Base-by-base conservation (phyloP, 257 asterid species). In the Solanum verrucosum region DNA sequence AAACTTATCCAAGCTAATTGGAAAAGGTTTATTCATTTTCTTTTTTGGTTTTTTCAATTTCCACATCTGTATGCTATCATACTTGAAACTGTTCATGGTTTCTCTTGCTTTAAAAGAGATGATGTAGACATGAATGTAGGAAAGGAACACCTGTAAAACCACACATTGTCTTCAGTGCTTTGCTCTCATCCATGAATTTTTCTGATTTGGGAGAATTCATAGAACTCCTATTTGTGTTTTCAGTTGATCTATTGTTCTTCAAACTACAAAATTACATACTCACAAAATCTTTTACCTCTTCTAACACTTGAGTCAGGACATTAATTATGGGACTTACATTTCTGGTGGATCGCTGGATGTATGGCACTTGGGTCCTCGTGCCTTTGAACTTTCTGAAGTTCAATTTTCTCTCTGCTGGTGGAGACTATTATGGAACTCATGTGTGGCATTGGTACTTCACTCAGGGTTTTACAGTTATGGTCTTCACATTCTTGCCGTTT, bases 381-480 rank as follows among this genome's bases (percentile, higher is more conserved):
- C 98, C 99, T 88, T 92, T 96, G 65, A 97, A 97, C 92, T 97
- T 97, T 93, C 91, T 97, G 35, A 93, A 93, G 91, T 97, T 97
- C 94, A 97, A 96, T 91, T 93, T 97, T 92, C 91, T 97, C 72
- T 94, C 99, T 49, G 94, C 99, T 59, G 99, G 99, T 33, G 99
- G 99, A 73, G 99, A 96, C 91, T 96, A 96, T 91, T 96, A 97
- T 87, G 99, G 99, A 88, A 97, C 99, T 95, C 99, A 96, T 91
- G 93, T 96, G 83, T 97, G 99, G 99, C 99, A 97, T 90, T 97
- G 99, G 99, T 97, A 97, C 92, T 88, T 96, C 86, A 92, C 97
- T n/a, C 99, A 97, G 93, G 99, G 99, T 83, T 97, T 97, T 85
- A 95, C 96, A 1, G 97, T 94, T 93, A 97, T 97, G 99, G 89